Base-by-base conservation (phyloP, 768 basidiomycete genomes). In the Crepidotus variabilis region DNA sequence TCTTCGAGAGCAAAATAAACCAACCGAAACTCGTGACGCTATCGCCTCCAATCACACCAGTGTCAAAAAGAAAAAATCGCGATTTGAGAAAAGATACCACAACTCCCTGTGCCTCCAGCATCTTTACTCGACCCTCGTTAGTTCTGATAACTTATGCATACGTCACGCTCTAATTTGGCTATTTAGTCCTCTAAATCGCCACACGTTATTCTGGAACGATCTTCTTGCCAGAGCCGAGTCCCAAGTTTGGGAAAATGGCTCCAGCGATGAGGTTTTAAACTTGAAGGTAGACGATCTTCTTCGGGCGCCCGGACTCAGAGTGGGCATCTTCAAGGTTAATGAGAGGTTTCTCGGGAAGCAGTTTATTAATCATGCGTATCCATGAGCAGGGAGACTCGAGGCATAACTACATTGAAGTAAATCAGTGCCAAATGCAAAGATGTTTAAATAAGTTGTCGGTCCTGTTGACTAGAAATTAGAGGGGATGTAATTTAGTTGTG, bases 311-410 rank as follows among this genome's bases (percentile, higher is more conserved):
- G 23, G 22, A 10, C 57, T 63, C 10, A 60, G 58, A 36, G 64
- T 62, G 35, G 61, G 60, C 34, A 56, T 68, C 52, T 68, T 70
- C 57, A 58, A 60, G 47, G 58, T 64, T 16, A 60, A 63, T 55
- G 61, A 63, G n/a, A 63, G 51, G 11, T 72, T 68, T 57, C 60
- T 62, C 16, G 68, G 67, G 24, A 69, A 61, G 47, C 60, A 49
- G n/a, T 71, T 72, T 58, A 61, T 58, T 18, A 63, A 62, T 52
- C 47, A 45, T 28, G 61, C 50, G 36, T 54, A 56, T 50, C 48
- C 46, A 48, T 39, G 18, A 21, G 28, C 3, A 8, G 4, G 28
- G 8, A 8, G 28, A 28, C 28, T 8, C 8, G n/a, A n/a, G 28
- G 28, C 28, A 28, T 28, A 28, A 28, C 4, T 4, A 28, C 28